Evolutionary conservation across 2,329 filamentous ascomycete species (phyloP), one percentile per base, ranked within the genome.

Genomic region (Lachnellula hyalina): DNA sequence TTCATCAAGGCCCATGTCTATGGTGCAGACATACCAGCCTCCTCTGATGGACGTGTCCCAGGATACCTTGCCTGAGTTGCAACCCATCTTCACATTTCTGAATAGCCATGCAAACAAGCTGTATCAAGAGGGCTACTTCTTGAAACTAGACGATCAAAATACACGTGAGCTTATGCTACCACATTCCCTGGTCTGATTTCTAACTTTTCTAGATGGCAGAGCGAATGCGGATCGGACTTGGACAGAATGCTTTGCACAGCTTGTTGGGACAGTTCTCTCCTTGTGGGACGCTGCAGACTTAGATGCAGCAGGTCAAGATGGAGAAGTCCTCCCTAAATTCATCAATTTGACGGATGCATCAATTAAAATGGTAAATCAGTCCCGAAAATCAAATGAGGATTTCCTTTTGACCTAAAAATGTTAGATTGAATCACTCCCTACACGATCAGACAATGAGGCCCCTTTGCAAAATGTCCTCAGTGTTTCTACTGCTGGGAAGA

Each of bases 291-390:
- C 93, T 23, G 85, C 89, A 61, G 91, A 94, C 70, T 79, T 97
- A 55, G 94, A 99, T 74, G 85, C 84, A 40, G 92, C 90, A 12
- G 90, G 89, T 36, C 86, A 90, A 64, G 84, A 94, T 65, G 88
- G 86, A 61, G 89, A 96, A 68, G 89, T 96, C 47, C 76, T 93
- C 42, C 90, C 91, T 34, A 94, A 89, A 49, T 99, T 96, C 70
- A 92, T 99, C 71, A 99, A 99, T 68, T 75, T 99, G 56, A 96
- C 94, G 6, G 94, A 99, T 78, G 94, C 94, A 19, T 96, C 94
- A 0, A 91, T 99, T 65, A 96, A 96, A 73, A 96, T 97, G 91
- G 94, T 96, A 79, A 28, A 21, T 32, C 2, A 17, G 5, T 21
- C 15, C 41, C 41, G 12, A 19, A n/a, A 5, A 12, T 6, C 5